Evolutionary conservation across 768 basidiomycete genomes (phyloP), one percentile per base, ranked within the genome.

Genomic region (Leccinum truebloodii): DNA sequence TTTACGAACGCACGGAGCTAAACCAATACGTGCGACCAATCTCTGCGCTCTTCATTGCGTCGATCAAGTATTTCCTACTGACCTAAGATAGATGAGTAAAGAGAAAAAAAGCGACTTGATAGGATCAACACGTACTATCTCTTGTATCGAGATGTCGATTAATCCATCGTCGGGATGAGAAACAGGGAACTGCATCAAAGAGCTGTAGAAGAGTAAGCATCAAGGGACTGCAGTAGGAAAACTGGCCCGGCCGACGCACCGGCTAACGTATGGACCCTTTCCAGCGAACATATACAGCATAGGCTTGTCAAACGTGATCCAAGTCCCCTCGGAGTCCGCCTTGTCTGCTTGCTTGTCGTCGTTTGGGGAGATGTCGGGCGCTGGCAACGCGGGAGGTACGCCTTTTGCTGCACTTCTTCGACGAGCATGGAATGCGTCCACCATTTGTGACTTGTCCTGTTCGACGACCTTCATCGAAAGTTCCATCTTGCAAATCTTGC

Each of bases 141-240:
- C 81, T 78, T 92, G 86, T 41, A 82, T 78, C 48, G 83, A 81
- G 48, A 94, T 72, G 65, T 94, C 92, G 55, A 94, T 86, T 32
- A 86, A 72, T 0, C 92, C 91, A 67, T 95, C 91, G 60, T 89
- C 84, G 0, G 91, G 89, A 54, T 88, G 71, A 22, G 90, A 90
- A 4, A 91, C 86, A 0, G 92, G 94, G 69, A 94, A 95, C 26
- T 91, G 85, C 87, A 94, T 88, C 39, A 89, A 79, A 59, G 89
- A 87, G 18, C 88, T 88, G 55, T 60, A 14, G 44, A 32, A 60
- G 54, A 8, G 20, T 35, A 14, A 41, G 13, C 2, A 16, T 32
- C 24, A 26, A 28, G 35, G 16, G 32, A 48, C 52, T 26, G 49
- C 3, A 22, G 18, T 32, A 22, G 3, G 3, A 41, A 51, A 6